These are phyloP conservation scores for Micractinium sp. DNA, from an alignment of 139 green algal genomes.

Conservation along the genomic window DNA sequence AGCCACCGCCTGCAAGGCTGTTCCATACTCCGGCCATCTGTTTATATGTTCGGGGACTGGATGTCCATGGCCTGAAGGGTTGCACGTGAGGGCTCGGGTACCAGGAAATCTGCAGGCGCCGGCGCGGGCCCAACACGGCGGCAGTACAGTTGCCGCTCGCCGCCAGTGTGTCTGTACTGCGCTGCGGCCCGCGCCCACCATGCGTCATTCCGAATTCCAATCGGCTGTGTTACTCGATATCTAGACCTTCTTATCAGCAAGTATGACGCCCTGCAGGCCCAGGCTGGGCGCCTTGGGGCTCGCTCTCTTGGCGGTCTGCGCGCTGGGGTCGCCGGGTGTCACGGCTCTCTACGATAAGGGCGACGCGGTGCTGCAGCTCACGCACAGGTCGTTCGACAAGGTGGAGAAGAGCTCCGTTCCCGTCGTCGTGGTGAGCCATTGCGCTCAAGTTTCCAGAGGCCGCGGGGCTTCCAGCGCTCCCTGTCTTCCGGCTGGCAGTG, in stretches of 20 bases:
- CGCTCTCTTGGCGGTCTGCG: background rate
- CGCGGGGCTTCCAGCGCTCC: no score
- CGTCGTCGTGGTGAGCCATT: conserved; percentile 22
- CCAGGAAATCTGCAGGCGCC: no score
- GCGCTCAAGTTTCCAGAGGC: background rate
- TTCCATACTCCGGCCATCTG: no score
- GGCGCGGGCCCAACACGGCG: no score
- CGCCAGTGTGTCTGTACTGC: background rate
- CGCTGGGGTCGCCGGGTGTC: background rate
- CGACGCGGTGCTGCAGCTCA: background rate
- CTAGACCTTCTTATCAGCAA: background rate
- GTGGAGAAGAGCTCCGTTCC: conserved; percentile 4
- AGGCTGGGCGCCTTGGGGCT: background rate
- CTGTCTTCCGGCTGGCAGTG: no score
- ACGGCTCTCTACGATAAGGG: background rate
- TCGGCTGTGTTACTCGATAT: background rate
- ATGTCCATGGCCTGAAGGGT: no score
- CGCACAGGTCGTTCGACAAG: background rate
- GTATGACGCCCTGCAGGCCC: background rate
- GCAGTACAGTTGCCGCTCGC: background rate
- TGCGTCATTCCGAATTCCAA: background rate
- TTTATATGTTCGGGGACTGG: no score
- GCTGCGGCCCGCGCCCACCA: background rate
- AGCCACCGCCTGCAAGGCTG: no score
- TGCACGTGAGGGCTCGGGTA: no score